These are phyloP conservation scores for Colletotrichum scovillei DNA, from an alignment of 2,329 filamentous ascomycete species.

Conservation along the genomic window DNA sequence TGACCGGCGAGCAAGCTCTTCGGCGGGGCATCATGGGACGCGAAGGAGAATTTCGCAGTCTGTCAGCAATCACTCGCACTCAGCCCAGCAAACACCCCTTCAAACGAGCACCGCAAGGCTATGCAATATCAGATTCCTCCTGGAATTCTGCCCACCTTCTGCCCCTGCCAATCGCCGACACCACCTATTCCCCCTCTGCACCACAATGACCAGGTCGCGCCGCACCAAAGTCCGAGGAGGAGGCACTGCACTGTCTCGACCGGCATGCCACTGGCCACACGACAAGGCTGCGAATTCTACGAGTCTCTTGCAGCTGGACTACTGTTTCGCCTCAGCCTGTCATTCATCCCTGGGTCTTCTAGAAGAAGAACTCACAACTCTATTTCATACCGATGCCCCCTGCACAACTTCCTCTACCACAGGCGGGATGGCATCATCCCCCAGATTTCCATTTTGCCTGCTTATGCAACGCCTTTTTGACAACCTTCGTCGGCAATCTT, in stretches of 20 bases:
- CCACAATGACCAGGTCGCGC: conserved; percentile 3
- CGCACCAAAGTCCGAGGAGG: conserved; percentile 27
- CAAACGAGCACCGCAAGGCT: conserved; percentile 32
- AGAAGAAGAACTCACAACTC: conserved; percentile 10
- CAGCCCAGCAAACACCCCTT: conserved; percentile 22
- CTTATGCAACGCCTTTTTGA: conserved; percentile 17
- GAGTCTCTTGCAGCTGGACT: not conserved
- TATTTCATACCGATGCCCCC: conserved; percentile 8
- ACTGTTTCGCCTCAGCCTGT: conserved; percentile 24
- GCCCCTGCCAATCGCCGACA: not conserved
- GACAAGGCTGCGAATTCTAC: conserved; percentile 23
- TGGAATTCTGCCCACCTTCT: conserved; percentile 5
- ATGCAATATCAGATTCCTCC: conserved; percentile 17
- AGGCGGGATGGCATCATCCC: conserved; percentile 31
- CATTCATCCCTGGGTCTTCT: conserved; percentile 1
- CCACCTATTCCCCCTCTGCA: not conserved
- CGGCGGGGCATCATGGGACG: conserved; percentile 5
- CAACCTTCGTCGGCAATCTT: conserved; percentile 2
- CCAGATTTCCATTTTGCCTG: conserved; percentile 25
- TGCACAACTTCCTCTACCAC: conserved; percentile 16
- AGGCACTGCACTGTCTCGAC: conserved; percentile 6
- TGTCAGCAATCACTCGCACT: not conserved
- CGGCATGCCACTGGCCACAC: conserved; percentile 18
- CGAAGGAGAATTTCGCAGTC: not conserved
- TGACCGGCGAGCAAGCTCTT: not conserved